phyloP scores from a whole-genome alignment of 345 rosid species.

The Boechera retrofracta region DNA sequence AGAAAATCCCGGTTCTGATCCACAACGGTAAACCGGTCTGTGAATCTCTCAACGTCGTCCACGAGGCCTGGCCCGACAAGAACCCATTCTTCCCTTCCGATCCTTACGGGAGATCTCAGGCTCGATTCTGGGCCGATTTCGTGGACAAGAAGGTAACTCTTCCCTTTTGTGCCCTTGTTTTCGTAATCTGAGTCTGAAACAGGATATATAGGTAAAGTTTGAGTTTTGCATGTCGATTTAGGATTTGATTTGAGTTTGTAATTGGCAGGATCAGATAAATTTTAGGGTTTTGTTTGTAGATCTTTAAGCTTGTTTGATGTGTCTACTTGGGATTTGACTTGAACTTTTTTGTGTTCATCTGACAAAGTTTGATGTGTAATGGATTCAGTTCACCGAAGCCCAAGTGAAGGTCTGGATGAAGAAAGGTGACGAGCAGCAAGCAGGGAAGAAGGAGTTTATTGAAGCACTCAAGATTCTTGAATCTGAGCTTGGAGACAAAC shows the following conservation, averaged over 20 bases:
- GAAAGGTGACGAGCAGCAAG: slow-evolving; percentile 39
- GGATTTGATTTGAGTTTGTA: no score
- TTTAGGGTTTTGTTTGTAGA: no score
- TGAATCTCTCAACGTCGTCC: slow-evolving; percentile 29
- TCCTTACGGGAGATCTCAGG: slow-evolving; percentile 40
- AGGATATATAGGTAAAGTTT: background rate
- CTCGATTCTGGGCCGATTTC: slow-evolving; percentile 41
- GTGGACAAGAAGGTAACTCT: slow-evolving; percentile 39
- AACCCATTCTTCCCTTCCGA: slow-evolving; percentile 44
- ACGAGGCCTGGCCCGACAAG: slow-evolving; percentile 42
- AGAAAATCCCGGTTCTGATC: slow-evolving; percentile 40
- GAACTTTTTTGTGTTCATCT: background rate
- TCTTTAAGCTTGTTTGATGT: no score
- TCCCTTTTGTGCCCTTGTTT: slow-evolving; percentile 9
- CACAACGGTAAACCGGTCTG: slow-evolving; percentile 38
- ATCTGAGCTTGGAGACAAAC: slow-evolving; percentile 42
- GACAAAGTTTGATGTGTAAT: background rate
- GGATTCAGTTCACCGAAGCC: slow-evolving; percentile 13
- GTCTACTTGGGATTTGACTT: background rate
- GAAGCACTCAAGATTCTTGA: slow-evolving; percentile 36
- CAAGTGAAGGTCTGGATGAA: slow-evolving; percentile 30
- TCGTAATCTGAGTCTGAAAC: background rate
- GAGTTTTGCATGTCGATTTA: background rate
- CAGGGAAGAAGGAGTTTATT: slow-evolving; percentile 33
- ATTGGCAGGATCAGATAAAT: no score